These are phyloP conservation scores for Myrmaecium sp. DNA, from an alignment of 2,329 filamentous ascomycete genomes.

Conservation along the genomic window DNA sequence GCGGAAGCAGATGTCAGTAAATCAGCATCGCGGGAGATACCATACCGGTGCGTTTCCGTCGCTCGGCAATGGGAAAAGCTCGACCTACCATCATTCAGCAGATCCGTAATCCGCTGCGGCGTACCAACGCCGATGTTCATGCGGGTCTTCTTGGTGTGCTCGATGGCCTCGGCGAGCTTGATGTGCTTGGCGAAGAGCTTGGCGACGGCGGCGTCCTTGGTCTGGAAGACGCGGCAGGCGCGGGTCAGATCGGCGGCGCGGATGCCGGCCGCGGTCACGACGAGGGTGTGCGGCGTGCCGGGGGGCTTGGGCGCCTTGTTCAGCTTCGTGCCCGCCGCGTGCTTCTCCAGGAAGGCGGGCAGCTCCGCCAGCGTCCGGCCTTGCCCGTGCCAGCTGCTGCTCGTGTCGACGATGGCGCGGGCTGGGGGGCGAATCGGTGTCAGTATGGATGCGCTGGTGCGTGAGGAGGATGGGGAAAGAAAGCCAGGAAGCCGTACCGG, in stretches of 20 bases:
- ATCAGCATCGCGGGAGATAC: too few species aligned
- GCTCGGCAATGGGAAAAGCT: neutral
- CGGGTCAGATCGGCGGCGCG: slow-evolving; percentile 71
- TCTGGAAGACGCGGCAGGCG: slow-evolving; percentile 62
- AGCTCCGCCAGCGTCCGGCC: slow-evolving; percentile 54
- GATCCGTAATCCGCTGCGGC: slow-evolving; percentile 61
- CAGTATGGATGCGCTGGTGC: slow-evolving; percentile 2
- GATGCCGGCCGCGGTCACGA: slow-evolving; percentile 71
- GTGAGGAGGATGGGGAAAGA: neutral
- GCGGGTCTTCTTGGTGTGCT: slow-evolving; percentile 51
- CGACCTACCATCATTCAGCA: slow-evolving; percentile 61
- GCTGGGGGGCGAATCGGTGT: slow-evolving; percentile 30
- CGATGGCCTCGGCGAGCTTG: slow-evolving; percentile 74
- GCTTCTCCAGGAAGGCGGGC: slow-evolving; percentile 58
- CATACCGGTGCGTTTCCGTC: too few species aligned
- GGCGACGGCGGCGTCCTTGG: slow-evolving; percentile 58
- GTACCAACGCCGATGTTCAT: slow-evolving; percentile 86
- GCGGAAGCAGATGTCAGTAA: too few species aligned
- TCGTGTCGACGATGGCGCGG: slow-evolving; percentile 62
- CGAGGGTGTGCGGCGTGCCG: slow-evolving; percentile 55
- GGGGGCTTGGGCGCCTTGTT: slow-evolving; percentile 46
- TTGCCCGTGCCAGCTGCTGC: slow-evolving; percentile 50
- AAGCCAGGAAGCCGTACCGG: slow-evolving; percentile 38
- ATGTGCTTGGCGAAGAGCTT: slow-evolving; percentile 98
- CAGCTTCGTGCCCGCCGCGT: slow-evolving; percentile 42